Conservation (phyloP, 1,284 basidiomycete genomes). For the Chiua sp. region DNA sequence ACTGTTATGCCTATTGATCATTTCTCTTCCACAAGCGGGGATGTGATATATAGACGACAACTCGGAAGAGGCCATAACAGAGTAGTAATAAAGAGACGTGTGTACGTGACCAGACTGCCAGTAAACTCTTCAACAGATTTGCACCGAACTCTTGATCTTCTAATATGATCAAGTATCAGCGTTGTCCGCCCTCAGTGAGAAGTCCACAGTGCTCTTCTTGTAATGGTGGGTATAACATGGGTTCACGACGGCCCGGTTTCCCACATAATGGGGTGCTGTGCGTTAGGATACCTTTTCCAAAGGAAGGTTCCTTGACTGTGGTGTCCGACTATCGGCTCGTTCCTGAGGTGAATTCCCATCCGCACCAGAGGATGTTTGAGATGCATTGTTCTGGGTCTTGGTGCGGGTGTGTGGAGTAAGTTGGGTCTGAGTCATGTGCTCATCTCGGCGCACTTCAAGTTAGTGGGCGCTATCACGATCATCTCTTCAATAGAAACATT, state of each 20-base stretch:
- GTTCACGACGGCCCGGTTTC: constrained; percentile 45
- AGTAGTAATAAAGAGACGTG: too few species aligned
- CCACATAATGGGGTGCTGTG: constrained; percentile 58
- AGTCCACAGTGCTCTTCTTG: constrained; percentile 65
- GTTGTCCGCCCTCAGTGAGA: constrained; percentile 30
- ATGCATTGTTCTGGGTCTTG: constrained; percentile 60
- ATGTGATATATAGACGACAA: too few species aligned
- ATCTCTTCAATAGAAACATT: too few species aligned
- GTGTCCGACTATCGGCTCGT: constrained; percentile 70
- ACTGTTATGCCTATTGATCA: too few species aligned
- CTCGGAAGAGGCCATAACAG: too few species aligned
- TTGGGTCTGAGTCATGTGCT: constrained; percentile 49
- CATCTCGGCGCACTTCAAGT: constrained; percentile 56
- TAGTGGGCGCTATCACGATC: constrained; percentile 47
- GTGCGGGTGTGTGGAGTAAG: constrained; percentile 36
- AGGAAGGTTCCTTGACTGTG: constrained; percentile 60
- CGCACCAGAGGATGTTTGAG: constrained; percentile 57
- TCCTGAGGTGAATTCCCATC: constrained; percentile 57
- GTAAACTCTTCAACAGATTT: too few species aligned
- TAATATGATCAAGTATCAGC: neutral
- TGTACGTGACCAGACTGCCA: too few species aligned
- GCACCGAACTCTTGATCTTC: too few species aligned
- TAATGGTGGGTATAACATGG: constrained; percentile 63
- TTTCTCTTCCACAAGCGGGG: too few species aligned
- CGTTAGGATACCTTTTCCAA: constrained; percentile 62